These are phyloP conservation scores for Hymenoscyphus fructigenus DNA, from an alignment of 2,329 filamentous ascomycete genomes.

Conservation along the genomic window DNA sequence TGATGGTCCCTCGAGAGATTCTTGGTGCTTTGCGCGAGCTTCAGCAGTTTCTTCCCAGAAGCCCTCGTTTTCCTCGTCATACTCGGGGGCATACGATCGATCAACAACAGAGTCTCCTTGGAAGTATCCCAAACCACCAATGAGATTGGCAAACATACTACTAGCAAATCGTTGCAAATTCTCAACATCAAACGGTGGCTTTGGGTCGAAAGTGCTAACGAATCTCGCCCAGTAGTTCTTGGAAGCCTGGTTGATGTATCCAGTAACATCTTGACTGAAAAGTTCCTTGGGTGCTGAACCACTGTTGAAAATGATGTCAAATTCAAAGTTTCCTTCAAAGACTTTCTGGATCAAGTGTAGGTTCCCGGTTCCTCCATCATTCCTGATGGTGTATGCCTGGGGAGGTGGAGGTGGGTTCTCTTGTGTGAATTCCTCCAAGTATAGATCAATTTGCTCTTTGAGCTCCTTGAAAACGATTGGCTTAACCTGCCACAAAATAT, in stretches of 20 bases:
- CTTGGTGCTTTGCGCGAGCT: conserved; percentile 67
- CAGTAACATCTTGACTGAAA: conserved; percentile 63
- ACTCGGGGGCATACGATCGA: conserved; percentile 85
- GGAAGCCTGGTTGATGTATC: conserved; percentile 65
- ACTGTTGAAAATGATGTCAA: conserved; percentile 89
- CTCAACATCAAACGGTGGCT: conserved; percentile 71
- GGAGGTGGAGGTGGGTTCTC: conserved; percentile 77
- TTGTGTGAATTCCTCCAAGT: conserved; percentile 57
- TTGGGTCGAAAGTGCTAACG: conserved; percentile 66
- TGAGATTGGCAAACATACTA: conserved; percentile 89
- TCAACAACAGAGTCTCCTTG: conserved; percentile 86
- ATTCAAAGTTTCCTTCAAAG: conserved; percentile 87
- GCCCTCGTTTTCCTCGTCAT: conserved; percentile 90
- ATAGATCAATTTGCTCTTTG: conserved; percentile 62
- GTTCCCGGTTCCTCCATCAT: conserved; percentile 71
- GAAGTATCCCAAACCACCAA: conserved; percentile 95
- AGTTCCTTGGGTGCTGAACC: conserved; percentile 59
- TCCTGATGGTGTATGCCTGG: conserved; percentile 77
- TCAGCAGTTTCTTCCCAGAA: conserved; percentile 93
- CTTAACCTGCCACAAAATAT: conserved; percentile 84
- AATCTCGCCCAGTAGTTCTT: conserved; percentile 75
- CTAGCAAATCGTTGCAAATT: conserved; percentile 79
- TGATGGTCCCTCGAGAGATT: conserved; percentile 75
- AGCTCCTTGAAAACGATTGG: conserved; percentile 61
- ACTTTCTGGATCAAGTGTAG: conserved; percentile 87